Evolutionary conservation across 331 rosid species (phyloP).

Genomic region (Quercus tomentella): DNA sequence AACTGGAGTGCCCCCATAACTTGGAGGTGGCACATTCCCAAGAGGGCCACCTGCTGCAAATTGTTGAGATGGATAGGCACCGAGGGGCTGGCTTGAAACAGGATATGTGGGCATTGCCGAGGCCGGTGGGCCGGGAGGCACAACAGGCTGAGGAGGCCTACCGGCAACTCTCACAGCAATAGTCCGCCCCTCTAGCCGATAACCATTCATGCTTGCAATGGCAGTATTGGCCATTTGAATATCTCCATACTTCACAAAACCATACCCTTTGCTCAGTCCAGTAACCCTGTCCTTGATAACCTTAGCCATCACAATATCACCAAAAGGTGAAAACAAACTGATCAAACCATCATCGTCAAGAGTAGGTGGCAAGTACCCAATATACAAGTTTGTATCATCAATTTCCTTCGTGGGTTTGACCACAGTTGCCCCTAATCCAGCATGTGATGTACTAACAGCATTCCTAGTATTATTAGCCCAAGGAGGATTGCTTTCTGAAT

Average conservation of each 20-base stretch:
- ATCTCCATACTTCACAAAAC: conserved; percentile 93
- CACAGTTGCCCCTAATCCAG: conserved; percentile 67
- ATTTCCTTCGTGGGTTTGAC: conserved; percentile 77
- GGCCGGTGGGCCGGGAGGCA: conserved; percentile 83
- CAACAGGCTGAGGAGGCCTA: conserved; percentile 91
- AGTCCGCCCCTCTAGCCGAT: conserved; percentile 85
- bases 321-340: conserved; percentile 82
- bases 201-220: conserved; percentile 83
- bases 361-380: conserved; percentile 93
- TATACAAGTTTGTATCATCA: conserved; percentile 91
- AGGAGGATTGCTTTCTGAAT: conserved; percentile 79
- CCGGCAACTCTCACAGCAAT: conserved; percentile 99
- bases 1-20: conserved; percentile 59
- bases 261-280: conserved; percentile 91
- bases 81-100: conserved; percentile 61
- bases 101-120: conserved; percentile 75
- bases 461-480: conserved; percentile 67
- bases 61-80: conserved; percentile 90
- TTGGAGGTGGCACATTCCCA: conserved; percentile 64
- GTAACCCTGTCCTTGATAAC: conserved; percentile 84
- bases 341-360: conserved; percentile 90
- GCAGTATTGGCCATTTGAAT: conserved; percentile 91
- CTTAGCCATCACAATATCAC: conserved; percentile 96
- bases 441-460: conserved; percentile 39
- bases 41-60: conserved; percentile 72